Evolutionary conservation across 345 rosid species (phyloP), one percentile per base, ranked within the genome.

Genomic region (Pugionium cornutum): DNA sequence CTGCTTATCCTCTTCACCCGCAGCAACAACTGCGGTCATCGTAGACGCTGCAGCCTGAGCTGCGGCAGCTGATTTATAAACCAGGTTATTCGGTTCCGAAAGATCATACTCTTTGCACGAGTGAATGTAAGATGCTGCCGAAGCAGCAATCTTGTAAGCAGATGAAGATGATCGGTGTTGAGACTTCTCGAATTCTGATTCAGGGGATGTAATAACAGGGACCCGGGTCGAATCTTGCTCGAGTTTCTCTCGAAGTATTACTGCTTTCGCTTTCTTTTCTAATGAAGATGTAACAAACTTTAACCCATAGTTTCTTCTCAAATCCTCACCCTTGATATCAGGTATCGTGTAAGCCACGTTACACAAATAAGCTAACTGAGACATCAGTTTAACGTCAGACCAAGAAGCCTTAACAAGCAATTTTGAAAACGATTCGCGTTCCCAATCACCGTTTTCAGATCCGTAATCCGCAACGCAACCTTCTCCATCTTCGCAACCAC

Each of bases 141-240:
- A 89, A 76, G 94, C 98, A 60, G 98, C 98, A 51, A 92, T 92
- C 37, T 81, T 87, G 66, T 84, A 84, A 58, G 90, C 96, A 52
- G 84, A 52, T 6, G 73, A 62, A 35, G 49, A 28, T 32, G 76
- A 66, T 35, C 62, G 60, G 35, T 59, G 75, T n/a, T 77, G 73
- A 47, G 57, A 64, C 61, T 68, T 83, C 67, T 67, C 68, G 47
- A 77, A 75, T 25, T 69, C 46, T 2, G 62, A 58, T 58, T 52
- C 69, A 2, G 11, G 10, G 5, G 74, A 44, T 25, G 55, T 40
- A 37, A 30, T 5, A 58, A 73, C 66, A 37, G 82, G 83, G 2
- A 77, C 74, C 2, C 52, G 49, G 2, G 72, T 77, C 2, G 82
- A 83, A 67, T 86, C 86, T 59, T 78, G 78, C 50, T 88, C 83